Evolutionary conservation across 1,284 basidiomycete genomes (phyloP).

Genomic region (Veloboletus limbatus): DNA sequence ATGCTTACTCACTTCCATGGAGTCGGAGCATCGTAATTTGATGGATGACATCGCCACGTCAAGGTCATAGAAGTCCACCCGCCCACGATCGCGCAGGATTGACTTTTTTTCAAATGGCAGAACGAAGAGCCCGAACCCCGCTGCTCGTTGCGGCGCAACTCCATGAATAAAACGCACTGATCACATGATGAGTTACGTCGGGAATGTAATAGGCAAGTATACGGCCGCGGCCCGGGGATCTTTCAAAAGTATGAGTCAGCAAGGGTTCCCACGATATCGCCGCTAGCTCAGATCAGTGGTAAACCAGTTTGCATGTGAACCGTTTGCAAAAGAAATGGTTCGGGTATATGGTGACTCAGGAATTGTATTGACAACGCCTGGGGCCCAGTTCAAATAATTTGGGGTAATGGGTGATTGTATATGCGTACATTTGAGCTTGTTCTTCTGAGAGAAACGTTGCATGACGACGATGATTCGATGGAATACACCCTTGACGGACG

Average conservation of each 20-base stretch:
- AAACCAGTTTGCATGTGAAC: constrained; percentile 16
- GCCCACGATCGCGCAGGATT: constrained; percentile 47
- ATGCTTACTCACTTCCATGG: constrained; percentile 47
- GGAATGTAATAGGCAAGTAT: too few relatives aligned
- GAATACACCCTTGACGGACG: constrained; percentile 53
- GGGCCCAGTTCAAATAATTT: too few relatives aligned
- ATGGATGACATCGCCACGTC: constrained; percentile 52
- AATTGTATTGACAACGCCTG: constrained; percentile 75
- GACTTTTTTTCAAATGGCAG: too few relatives aligned
- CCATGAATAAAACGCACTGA: constrained; percentile 37
- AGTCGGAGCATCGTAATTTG: constrained; percentile 83
- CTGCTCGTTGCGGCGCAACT: constrained; percentile 1
- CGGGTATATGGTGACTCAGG: constrained; percentile 67
- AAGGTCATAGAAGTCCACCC: too few relatives aligned
- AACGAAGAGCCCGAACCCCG: too few relatives aligned
- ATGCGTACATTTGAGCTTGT: constrained; percentile 69
- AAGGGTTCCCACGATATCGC: too few relatives aligned
- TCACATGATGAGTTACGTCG: constrained; percentile 37
- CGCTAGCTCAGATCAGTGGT: too few relatives aligned
- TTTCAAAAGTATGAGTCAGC: too few relatives aligned
- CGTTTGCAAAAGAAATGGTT: constrained; percentile 31
- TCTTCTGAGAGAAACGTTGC: constrained; percentile 46
- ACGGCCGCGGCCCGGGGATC: too few relatives aligned
- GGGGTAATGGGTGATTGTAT: too few relatives aligned
- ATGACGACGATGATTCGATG: constrained; percentile 15